A percentile compares a stretch with the other conserved stretches of the same genome.
These are phyloP conservation scores for Hypoxylon crocopeplum DNA, from an alignment of 495 filamentous ascomycete species.

Conservation along the genomic window DNA sequence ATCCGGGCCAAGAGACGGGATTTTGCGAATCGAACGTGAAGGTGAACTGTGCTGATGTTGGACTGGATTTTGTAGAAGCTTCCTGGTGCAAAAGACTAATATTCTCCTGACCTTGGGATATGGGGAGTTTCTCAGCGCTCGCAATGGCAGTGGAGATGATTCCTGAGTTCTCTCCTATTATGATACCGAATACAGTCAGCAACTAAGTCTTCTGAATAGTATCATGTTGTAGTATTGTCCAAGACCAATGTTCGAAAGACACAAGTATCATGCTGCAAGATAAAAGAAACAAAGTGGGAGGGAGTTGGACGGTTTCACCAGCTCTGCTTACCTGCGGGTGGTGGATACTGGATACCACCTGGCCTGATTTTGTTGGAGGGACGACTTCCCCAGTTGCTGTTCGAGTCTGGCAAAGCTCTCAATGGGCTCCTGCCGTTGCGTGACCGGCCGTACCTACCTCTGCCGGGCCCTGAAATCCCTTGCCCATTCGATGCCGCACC, in stretches of 20 bases:
- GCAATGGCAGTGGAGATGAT: constrained; percentile 92
- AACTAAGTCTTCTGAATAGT: constrained; percentile 3
- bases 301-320: background rate
- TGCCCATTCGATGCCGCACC: constrained; percentile 56
- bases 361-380: constrained; percentile 37
- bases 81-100: constrained; percentile 78
- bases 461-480: constrained; percentile 77
- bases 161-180: constrained; percentile 63
- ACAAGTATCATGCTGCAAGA: too few species aligned
- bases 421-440: constrained; percentile 72
- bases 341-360: constrained; percentile 45
- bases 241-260: too few species aligned
- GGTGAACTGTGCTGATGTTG: constrained; percentile 82
- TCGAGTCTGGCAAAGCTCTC: constrained; percentile 57
- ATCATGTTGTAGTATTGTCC: too few species aligned
- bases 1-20: constrained; percentile 59
- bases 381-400: constrained; percentile 62
- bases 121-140: constrained; percentile 76
- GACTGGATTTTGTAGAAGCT: constrained; percentile 61
- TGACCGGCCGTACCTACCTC: constrained; percentile 77
- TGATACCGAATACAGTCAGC: constrained; percentile 17
- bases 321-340: constrained; percentile 50
- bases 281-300: background rate
- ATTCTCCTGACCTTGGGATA: constrained; percentile 70
- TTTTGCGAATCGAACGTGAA: constrained; percentile 79